Conservation (phyloP, 441 rosid species). For the Adansonia grandidieri region DNA sequence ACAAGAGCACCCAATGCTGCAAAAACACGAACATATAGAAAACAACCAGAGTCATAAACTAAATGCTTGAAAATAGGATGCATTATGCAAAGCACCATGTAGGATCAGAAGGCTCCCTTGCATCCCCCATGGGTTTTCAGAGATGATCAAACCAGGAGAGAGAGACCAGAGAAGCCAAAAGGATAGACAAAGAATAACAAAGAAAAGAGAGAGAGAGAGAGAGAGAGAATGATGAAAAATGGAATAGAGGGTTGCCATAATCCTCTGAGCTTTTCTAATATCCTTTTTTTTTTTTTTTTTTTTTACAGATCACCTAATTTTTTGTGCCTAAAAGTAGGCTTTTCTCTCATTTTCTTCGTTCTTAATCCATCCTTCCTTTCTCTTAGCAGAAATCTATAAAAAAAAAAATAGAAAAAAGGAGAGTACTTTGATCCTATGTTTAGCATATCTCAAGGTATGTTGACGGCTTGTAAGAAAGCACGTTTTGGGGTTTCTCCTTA, state of each 20-base stretch:
- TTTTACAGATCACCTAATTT: constrained; percentile 34
- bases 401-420: not conserved
- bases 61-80: not conserved
- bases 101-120: constrained; percentile 31
- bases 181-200: constrained; percentile 19
- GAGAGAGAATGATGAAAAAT: constrained; percentile 24
- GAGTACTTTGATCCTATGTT: constrained; percentile 20
- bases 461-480: constrained; percentile 19
- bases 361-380: constrained; percentile 16
- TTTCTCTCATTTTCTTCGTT: constrained; percentile 25
- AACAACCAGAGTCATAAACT: constrained; percentile 15
- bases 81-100: constrained; percentile 30
- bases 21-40: not conserved
- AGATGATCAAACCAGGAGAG: constrained; percentile 24
- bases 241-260: constrained; percentile 36
- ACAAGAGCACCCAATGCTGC: not conserved
- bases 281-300: constrained; percentile 16
- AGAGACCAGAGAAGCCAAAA: constrained; percentile 30
- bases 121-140: constrained; percentile 38
- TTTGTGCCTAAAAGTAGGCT: constrained; percentile 41
- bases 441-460: constrained; percentile 21
- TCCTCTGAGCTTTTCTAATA: constrained; percentile 33
- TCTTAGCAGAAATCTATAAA: constrained; percentile 18
- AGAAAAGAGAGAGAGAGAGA: constrained; percentile 7
- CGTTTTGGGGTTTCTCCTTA: not conserved